Conservation (phyloP, 306 rosid species). For the Aeschynomene evenia region DNA sequence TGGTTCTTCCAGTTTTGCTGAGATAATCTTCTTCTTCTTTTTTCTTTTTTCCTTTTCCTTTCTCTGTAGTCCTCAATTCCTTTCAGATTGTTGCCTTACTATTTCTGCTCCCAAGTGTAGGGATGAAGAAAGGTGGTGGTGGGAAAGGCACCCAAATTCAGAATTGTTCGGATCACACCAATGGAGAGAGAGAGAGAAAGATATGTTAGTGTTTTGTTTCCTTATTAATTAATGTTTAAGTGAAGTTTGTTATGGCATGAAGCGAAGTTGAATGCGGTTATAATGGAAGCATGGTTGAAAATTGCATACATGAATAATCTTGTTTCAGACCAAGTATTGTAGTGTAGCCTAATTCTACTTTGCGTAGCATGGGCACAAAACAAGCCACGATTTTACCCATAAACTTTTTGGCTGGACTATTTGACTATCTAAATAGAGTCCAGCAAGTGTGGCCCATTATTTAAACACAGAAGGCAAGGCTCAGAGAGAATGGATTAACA, state of each 20-base stretch:
- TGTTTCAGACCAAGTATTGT: not conserved
- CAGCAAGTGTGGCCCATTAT: not conserved
- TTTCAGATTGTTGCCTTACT: conserved; percentile 10
- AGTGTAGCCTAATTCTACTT: not conserved
- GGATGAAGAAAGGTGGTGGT: conserved; percentile 23
- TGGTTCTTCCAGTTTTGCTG: conserved; percentile 25
- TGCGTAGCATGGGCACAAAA: not conserved
- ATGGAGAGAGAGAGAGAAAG: conserved; percentile 8
- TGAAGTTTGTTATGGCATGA: conserved; percentile 29
- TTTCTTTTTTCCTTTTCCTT: no score
- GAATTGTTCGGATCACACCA: conserved; percentile 50
- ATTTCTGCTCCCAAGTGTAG: conserved; percentile 17
- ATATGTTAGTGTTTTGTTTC: conserved; percentile 3
- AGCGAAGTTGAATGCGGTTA: conserved; percentile 47
- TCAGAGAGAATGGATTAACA: not conserved
- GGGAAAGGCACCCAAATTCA: conserved; percentile 14
- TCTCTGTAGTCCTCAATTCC: conserved; percentile 14
- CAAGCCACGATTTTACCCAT: no score
- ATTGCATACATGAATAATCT: not conserved
- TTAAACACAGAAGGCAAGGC: not conserved
- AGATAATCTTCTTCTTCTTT: conserved; percentile 9
- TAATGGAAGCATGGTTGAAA: conserved; percentile 33
- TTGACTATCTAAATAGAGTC: not conserved
- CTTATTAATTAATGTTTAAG: not conserved
- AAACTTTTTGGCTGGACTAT: not conserved